Conservation (phyloP, 169 alveolate species). For the Cyclospora cayetanensis region DNA sequence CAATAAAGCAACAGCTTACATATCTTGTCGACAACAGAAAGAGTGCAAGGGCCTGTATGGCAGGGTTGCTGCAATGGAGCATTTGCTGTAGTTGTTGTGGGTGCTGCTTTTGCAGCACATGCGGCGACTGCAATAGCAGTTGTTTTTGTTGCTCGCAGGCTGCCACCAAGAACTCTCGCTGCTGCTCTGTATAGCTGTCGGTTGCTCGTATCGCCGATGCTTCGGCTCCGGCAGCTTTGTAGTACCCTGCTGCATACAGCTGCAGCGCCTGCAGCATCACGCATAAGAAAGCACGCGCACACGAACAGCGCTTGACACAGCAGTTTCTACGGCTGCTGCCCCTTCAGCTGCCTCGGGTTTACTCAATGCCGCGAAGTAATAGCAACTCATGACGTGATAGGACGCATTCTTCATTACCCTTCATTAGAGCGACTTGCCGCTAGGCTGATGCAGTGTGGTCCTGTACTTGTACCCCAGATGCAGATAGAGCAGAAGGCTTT, state of each 20-base stretch:
- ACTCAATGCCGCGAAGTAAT: too few relatives aligned
- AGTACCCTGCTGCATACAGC: neutral
- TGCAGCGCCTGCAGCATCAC: slow-evolving; percentile 19
- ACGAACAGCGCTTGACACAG: neutral
- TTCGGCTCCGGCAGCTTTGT: neutral
- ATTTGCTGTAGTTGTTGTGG: neutral
- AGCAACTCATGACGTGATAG: too few relatives aligned
- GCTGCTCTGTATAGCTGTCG: neutral
- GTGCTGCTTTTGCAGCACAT: neutral
- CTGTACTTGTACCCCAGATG: neutral
- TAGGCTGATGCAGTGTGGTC: too few relatives aligned
- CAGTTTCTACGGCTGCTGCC: neutral
- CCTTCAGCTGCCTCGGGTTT: neutral
- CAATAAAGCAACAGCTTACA: slow-evolving; percentile 1
- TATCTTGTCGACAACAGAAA: neutral
- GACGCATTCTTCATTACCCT: too few relatives aligned
- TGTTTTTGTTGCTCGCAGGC: neutral
- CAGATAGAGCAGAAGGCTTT: neutral
- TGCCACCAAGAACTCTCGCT: neutral
- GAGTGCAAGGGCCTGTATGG: neutral
- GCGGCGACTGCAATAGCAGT: neutral
- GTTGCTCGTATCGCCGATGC: neutral
- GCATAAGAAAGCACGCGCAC: neutral
- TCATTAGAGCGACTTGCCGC: too few relatives aligned
- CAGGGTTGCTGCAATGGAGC: neutral